Evolutionary conservation across 495 filamentous ascomycete genomes (phyloP), one percentile per base, ranked within the genome.

Genomic region (Collariella sp.): DNA sequence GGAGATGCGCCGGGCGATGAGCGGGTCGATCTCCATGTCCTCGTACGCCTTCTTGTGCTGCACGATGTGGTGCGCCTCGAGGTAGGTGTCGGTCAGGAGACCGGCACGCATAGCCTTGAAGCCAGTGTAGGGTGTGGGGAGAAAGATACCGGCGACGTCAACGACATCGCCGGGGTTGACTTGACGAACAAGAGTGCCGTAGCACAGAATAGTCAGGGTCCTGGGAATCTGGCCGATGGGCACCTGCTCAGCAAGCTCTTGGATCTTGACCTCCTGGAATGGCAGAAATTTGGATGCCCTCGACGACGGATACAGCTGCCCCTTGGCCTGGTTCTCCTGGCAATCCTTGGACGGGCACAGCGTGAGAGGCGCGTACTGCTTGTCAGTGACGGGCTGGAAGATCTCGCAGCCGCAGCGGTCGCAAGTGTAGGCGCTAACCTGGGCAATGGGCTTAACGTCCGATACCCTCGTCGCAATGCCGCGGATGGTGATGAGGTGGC

Each of bases 41-140:
- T 94, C 84, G 73, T 98, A 98, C 16, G 91, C 88, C 67, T 96
- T 95, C 75, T 97, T 98, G 76, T 98, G 93, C 67, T 97, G 94
- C 16, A 80, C 83, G 41, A 97, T 81, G 68, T 93, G 78, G 66
- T 97, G 93, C 5, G 90, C 90, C 72, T 98, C 94, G 13, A 98
- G 75, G 71, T 95, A 98, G 11, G 93, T 98, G 63, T 98, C 93
- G 24, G 93, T 98, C 47, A 98, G 70, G 2, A 98, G 82, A 49
- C 93, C 93, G 26, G 93, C 93, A 43, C 87, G 85, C 71, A 98
- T 95, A 5, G 94, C 93, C 63, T 93, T 86, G 78, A 97, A 98
- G 26, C 93, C 93, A 9, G 93, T 98, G 67, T 98, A 98, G 1
- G 93, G 93, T 2, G 89, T 97, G 9, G 93, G 93, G 15, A 98